Evolutionary conservation across 23 red algal species (phyloP).

Genomic region (Gracilaria caudata): DNA sequence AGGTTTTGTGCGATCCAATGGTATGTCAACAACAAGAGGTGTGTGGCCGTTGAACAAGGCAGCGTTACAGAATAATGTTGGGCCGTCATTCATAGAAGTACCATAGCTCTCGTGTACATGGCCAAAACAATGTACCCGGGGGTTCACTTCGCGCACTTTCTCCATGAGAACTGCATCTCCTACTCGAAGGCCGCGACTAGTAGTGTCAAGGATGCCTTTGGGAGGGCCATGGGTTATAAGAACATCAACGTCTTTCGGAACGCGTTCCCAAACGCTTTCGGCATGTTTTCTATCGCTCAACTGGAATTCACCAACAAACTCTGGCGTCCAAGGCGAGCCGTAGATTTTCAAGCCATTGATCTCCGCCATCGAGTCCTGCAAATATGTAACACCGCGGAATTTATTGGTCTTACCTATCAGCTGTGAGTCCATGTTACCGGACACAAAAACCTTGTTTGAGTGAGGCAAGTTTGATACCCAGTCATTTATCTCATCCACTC

Average conservation of each 20-base stretch:
- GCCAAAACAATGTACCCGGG: conserved; percentile 65
- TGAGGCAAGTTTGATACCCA: conserved; percentile 48
- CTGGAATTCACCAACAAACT: conserved; percentile 68
- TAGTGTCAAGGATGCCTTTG: conserved; percentile 53
- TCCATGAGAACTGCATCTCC: conserved; percentile 49
- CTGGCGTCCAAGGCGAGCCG: conserved; percentile 65
- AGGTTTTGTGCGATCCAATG: conserved; percentile 39
- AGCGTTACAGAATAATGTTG: conserved; percentile 59
- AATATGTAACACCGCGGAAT: conserved; percentile 35
- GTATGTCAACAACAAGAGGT: conserved; percentile 57
- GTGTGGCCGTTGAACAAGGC: conserved; percentile 57
- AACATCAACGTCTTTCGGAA: conserved; percentile 63
- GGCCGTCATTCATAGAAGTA: conserved; percentile 20
- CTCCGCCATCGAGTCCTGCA: conserved; percentile 32
- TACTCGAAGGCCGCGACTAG: conserved; percentile 55
- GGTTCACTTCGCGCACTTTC: conserved; percentile 31
- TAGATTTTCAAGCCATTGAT: conserved; percentile 59
- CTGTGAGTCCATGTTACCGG: conserved; percentile 54
- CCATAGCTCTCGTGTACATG: conserved; percentile 72
- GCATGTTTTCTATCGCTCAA: conserved; percentile 20
- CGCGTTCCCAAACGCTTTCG: conserved; percentile 26
- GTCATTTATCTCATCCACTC: conserved; percentile 26
- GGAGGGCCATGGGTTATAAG: conserved; percentile 66
- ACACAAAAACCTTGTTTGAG: conserved; percentile 32
- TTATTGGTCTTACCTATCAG: conserved; percentile 4